Percentiles rank a stretch among this genome's conserved stretches.
Evolutionary conservation across 352 stramenopile species (phyloP).

Genomic region (Halophytophthora polymorphica): DNA sequence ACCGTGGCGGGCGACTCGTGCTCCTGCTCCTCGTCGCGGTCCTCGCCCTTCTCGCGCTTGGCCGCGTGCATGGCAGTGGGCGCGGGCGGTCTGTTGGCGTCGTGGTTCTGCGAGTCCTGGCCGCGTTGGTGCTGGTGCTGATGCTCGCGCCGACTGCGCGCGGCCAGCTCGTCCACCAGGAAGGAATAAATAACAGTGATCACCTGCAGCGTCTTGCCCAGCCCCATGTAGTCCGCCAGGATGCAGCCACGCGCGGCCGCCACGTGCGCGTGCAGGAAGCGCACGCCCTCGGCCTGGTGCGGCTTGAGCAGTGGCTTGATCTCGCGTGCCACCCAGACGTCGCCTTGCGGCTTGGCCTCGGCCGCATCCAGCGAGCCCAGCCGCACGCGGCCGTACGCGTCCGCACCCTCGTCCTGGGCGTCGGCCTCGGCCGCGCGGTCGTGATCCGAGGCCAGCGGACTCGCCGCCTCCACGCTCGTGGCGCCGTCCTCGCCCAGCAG

Average conservation of each 20-base stretch:
- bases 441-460: conserved; percentile 24
- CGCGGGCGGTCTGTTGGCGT: background rate
- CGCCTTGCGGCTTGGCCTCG: conserved; percentile 1
- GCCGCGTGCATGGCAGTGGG: background rate
- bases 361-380: conserved; percentile 14
- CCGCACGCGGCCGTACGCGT: conserved; percentile 57
- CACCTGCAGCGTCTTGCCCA: conserved; percentile 88
- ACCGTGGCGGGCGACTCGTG: conserved; percentile 34
- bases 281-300: conserved; percentile 71
- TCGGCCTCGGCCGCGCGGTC: conserved; percentile 11
- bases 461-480: conserved; percentile 41
- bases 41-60: background rate
- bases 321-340: conserved; percentile 70
- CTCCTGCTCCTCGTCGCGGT: conserved; percentile 2
- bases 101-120: background rate
- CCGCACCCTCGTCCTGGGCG: conserved; percentile 29
- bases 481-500: conserved; percentile 33
- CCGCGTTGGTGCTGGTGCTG: background rate
- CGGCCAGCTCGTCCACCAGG: conserved; percentile 49
- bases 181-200: conserved; percentile 85
- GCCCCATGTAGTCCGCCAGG: conserved; percentile 88
- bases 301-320: conserved; percentile 75
- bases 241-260: conserved; percentile 66
- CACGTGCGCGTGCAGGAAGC: conserved; percentile 67
- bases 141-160: conserved; percentile 3